These are phyloP conservation scores for Claviceps humidiphila DNA, from an alignment of 2,329 filamentous ascomycete species.

Conservation along the genomic window DNA sequence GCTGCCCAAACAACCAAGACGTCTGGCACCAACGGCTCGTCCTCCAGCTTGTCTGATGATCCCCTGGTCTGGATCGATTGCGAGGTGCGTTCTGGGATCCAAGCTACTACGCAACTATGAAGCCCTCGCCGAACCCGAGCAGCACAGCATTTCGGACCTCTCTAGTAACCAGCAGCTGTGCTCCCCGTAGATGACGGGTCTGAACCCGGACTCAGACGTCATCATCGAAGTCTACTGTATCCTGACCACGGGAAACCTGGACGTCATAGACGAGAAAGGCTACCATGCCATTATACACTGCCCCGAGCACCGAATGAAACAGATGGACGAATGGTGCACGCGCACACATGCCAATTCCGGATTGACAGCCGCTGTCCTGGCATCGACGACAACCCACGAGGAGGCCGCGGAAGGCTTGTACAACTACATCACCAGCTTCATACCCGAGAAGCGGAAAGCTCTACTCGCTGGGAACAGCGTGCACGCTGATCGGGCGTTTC, in stretches of 20 bases:
- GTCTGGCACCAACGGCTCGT: not conserved
- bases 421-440: constrained; percentile 59
- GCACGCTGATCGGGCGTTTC: constrained; percentile 76
- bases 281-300: constrained; percentile 74
- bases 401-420: constrained; percentile 62
- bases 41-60: constrained; percentile 24
- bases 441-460: constrained; percentile 53
- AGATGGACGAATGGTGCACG: constrained; percentile 85
- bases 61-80: constrained; percentile 79
- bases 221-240: constrained; percentile 90
- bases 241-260: constrained; percentile 69
- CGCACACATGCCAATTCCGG: constrained; percentile 69
- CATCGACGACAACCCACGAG: constrained; percentile 58
- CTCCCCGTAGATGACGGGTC: constrained; percentile 58
- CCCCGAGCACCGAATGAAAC: constrained; percentile 51
- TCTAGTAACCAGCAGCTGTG: not conserved
- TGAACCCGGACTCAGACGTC: constrained; percentile 61
- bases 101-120: not conserved
- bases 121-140: not conserved
- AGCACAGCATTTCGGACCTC: not conserved
- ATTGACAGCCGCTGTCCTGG: constrained; percentile 61
- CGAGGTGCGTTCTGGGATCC: constrained; percentile 24
- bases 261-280: constrained; percentile 60
- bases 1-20: not conserved
- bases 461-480: constrained; percentile 87